Evolutionary conservation across 331 rosid genomes (phyloP), one percentile per base, ranked within the genome.

Genomic region (Rhamnella rubrinervis): DNA sequence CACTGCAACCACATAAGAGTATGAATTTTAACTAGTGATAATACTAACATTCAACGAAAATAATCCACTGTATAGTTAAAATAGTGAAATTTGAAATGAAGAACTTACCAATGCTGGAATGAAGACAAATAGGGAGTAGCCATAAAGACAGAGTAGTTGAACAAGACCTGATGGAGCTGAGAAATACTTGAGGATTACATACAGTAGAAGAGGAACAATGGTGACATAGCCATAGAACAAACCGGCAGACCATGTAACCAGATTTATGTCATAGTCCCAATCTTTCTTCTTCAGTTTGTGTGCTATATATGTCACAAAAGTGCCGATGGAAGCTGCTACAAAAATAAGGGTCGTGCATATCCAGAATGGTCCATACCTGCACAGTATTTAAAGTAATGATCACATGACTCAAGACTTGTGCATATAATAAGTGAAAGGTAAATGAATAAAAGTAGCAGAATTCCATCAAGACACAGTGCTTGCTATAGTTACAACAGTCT

Each of bases 351-450:
- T 93, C 41, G 97, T 90, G 78, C 98, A 93, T 76, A 93, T 90
- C 98, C 98, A 93, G 84, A 93, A 93, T 57, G 98, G 98, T 59
- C 98, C 98, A 46, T 93, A 93, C 84, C 98, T 93, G 88, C 60
- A 64, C 21, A 76, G 16, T 59, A 76, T 72, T 71, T 72, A 31
- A 72, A 55, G 38, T 41, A 59, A 41, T 73, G 52, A 80, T 46
- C 15, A 39, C 4, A 62, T 52, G 37, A 61, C 35, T 46, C 4
- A 38, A 35, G 39, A 28, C 66, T 70, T 14, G 17, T 62, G 40
- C 64, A 46, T 52, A 44, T 6, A 38, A 46, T 13, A 3, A 19
- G 40, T 31, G 38, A 6, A 6, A 37, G 50, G 35, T 4, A 9
- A 39, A 28, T 21, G 25, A 21, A 55, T 1, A 10, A 55, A 18